Percentiles rank a stretch among this genome's conserved stretches.
Evolutionary conservation across 108 stramenopile genomes (phyloP).

Genomic region (Nitzschia sp.): DNA sequence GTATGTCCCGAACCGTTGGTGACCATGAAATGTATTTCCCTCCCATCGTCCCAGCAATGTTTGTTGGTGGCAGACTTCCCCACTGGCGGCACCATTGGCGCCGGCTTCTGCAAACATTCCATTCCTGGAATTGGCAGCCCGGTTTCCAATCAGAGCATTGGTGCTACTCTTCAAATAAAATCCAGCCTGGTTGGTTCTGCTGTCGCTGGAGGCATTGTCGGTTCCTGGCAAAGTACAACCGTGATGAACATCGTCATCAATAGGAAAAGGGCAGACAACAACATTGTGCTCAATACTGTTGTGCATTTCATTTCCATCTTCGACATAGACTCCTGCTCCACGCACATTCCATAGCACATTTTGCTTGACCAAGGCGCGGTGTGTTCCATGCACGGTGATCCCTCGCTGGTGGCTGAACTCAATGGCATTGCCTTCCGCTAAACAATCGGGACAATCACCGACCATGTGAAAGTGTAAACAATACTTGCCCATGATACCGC

Average conservation of each 20-base stretch:
- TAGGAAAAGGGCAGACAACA: slow-evolving; percentile 54
- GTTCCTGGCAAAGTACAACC: slow-evolving; percentile 68
- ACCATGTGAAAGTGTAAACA: slow-evolving; percentile 58
- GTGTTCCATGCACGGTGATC: slow-evolving; percentile 61
- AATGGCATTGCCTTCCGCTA: slow-evolving; percentile 55
- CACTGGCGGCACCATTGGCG: slow-evolving; percentile 39
- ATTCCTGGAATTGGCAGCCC: slow-evolving; percentile 56
- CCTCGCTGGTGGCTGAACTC: slow-evolving; percentile 59
- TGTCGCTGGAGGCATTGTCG: slow-evolving; percentile 43
- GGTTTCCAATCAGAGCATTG: slow-evolving; percentile 53
- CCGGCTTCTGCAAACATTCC: slow-evolving; percentile 52
- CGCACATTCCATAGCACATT: slow-evolving; percentile 65
- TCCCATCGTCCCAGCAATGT: slow-evolving; percentile 41
- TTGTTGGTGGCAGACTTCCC: slow-evolving; percentile 40
- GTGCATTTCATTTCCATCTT: slow-evolving; percentile 73
- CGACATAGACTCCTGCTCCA: slow-evolving; percentile 59
- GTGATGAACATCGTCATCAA: slow-evolving; percentile 33
- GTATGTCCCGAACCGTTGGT: slow-evolving; percentile 46
- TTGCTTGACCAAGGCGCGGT: slow-evolving; percentile 38
- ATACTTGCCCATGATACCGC: slow-evolving; percentile 55
- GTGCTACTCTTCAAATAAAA: slow-evolving; percentile 41
- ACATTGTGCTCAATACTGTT: slow-evolving; percentile 58
- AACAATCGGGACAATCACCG: slow-evolving; percentile 44
- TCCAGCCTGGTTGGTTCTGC: slow-evolving; percentile 50
- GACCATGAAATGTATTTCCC: slow-evolving; percentile 57